These are phyloP conservation scores for Dipsacomyces acuminosporus DNA, from an alignment of 371 early-diverging fungal genomes.

Conservation along the genomic window DNA sequence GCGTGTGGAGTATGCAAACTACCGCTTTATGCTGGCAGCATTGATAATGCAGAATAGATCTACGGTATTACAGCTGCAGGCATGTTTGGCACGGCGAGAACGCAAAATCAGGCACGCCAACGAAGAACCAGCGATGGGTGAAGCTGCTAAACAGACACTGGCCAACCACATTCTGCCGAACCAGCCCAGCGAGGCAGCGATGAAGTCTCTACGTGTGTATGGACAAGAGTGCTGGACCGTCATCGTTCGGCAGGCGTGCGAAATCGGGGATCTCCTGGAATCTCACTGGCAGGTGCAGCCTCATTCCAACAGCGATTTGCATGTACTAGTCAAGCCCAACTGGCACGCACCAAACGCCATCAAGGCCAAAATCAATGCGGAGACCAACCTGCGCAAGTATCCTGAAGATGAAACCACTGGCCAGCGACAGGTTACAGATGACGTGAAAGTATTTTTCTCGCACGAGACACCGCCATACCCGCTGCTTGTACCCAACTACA, in stretches of 20 bases:
- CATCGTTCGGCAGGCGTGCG: constrained; percentile 43
- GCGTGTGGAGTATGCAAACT: constrained; percentile 42
- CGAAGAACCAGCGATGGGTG: constrained; percentile 9
- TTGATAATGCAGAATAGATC: constrained; percentile 38
- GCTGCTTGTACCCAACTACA: constrained; percentile 35
- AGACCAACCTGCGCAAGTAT: constrained; percentile 30
- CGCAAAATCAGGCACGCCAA: constrained; percentile 26
- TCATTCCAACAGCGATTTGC: constrained; percentile 20
- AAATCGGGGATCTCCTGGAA: constrained; percentile 39
- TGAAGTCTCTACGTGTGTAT: constrained; percentile 34
- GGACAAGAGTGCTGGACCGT: constrained; percentile 38
- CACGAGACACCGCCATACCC: constrained; percentile 42
- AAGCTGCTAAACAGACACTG: constrained; percentile 25
- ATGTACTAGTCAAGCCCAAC: constrained; percentile 31
- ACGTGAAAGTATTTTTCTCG: constrained; percentile 27
- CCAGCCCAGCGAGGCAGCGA: constrained; percentile 32
- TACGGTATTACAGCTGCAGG: constrained; percentile 43
- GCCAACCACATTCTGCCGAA: constrained; percentile 37
- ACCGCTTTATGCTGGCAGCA: constrained; percentile 39
- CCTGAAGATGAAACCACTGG: constrained; percentile 13
- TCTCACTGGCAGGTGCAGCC: constrained; percentile 43
- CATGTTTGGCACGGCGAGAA: constrained; percentile 43
- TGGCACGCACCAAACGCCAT: constrained; percentile 39
- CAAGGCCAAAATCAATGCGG: constrained; percentile 41
- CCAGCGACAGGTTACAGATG: constrained; percentile 10